Conservation (phyloP, 148 eudicot genomes). For the Rhododendron griersonianum region DNA sequence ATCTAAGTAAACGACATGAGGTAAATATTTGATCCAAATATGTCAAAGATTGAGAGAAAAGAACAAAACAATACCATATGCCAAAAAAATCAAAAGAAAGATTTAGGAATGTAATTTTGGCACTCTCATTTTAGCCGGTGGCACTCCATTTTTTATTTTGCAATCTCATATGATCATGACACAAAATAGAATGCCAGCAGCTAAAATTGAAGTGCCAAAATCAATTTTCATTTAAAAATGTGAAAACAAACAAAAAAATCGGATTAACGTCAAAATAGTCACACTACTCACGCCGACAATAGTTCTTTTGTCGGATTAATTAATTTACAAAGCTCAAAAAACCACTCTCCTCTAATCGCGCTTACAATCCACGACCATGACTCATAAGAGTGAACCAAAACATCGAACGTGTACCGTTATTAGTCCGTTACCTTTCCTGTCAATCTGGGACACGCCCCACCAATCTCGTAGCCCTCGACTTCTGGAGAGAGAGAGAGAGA, state of each 20-base stretch:
- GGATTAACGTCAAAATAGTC: background rate
- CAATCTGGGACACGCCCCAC: background rate
- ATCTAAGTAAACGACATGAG: too few species aligned
- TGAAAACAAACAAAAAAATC: background rate
- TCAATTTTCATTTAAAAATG: too few species aligned
- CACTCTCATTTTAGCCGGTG: too few species aligned
- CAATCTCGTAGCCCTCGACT: background rate
- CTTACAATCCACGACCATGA: background rate
- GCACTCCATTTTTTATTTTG: fast-evolving
- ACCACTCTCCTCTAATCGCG: background rate
- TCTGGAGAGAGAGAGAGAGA: background rate
- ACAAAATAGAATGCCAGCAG: fast-evolving
- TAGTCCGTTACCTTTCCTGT: background rate
- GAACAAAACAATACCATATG: too few species aligned
- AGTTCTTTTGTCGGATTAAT: background rate
- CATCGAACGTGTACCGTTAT: background rate
- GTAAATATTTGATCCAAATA: too few species aligned
- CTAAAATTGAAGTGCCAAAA: fast-evolving
- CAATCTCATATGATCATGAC: too few species aligned
- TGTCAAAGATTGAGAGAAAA: too few species aligned
- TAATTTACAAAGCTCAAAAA: background rate
- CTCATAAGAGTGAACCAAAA: background rate
- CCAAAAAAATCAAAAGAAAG: too few species aligned
- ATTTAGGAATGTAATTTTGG: too few species aligned
- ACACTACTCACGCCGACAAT: background rate